Evolutionary conservation across 2,329 filamentous ascomycete genomes (phyloP).

Genomic region (Aureobasidium sp.): DNA sequence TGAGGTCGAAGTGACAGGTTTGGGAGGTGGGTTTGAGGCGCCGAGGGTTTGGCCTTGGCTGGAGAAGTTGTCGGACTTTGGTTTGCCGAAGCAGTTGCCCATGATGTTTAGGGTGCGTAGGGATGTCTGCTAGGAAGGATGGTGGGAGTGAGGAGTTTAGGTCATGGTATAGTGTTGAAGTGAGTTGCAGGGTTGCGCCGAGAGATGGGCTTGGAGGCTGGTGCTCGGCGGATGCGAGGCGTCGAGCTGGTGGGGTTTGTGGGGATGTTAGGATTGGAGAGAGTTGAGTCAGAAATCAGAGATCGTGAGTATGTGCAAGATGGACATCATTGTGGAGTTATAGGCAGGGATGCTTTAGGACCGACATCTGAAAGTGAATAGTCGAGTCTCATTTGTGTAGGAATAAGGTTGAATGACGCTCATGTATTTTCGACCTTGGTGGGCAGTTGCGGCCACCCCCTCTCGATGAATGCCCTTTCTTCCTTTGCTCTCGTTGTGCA

Average conservation of each 20-base stretch:
- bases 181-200: neutral
- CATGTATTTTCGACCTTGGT: neutral
- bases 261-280: neutral
- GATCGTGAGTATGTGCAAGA: too few relatives aligned
- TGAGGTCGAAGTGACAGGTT: conserved; percentile 32
- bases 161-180: neutral
- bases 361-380: too few relatives aligned
- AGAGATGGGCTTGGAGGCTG: neutral
- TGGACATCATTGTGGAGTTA: too few relatives aligned
- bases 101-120: conserved; percentile 38
- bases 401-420: neutral
- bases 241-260: neutral
- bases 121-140: neutral
- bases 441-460: neutral
- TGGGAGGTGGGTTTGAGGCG: conserved; percentile 23
- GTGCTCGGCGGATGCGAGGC: neutral
- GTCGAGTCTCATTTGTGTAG: too few relatives aligned
- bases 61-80: conserved; percentile 56
- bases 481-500: too few relatives aligned
- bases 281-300: too few relatives aligned
- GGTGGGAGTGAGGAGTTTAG: neutral
- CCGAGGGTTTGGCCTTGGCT: conserved; percentile 65
- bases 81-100: conserved; percentile 80
- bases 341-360: too few relatives aligned
- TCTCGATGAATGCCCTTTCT: too few relatives aligned